phyloP scores from a whole-genome alignment of 768 basidiomycete species.

The Trametes punicea region DNA sequence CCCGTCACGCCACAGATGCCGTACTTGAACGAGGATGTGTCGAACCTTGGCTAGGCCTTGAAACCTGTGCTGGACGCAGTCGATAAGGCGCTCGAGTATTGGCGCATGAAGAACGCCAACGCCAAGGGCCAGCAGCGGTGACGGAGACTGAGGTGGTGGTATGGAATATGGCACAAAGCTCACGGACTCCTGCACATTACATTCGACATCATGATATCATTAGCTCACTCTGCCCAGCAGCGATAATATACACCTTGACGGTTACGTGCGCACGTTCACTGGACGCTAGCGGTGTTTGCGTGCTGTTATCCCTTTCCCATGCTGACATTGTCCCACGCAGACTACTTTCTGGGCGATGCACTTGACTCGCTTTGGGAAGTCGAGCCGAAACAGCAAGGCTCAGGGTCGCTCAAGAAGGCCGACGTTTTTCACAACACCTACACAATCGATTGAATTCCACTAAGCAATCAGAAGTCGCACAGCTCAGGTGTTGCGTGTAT shows the following conservation, averaged over 20 bases:
- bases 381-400: not conserved
- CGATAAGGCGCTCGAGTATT: constrained; percentile 64
- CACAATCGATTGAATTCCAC: too few relatives aligned
- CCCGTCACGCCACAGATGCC: not conserved
- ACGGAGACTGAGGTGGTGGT: not conserved
- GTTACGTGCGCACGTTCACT: not conserved
- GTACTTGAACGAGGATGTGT: not conserved
- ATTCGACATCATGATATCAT: not conserved
- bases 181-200: constrained; percentile 12
- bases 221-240: constrained; percentile 4
- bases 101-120: constrained; percentile 27
- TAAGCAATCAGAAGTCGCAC: too few relatives aligned
- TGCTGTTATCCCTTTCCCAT: too few relatives aligned
- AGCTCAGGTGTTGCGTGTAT: too few relatives aligned
- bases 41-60: constrained; percentile 53
- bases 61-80: constrained; percentile 71
- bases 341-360: not conserved
- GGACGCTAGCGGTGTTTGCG: too few relatives aligned
- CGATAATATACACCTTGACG: not conserved
- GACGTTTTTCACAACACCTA: not conserved
- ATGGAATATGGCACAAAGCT: not conserved
- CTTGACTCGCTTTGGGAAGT: not conserved
- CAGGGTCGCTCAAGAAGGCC: too few relatives aligned
- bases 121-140: constrained; percentile 16
- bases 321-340: too few relatives aligned